Evolutionary conservation across 2,329 filamentous ascomycete genomes (phyloP), one percentile per base, ranked within the genome.

Genomic region (Cordyceps farinosa): DNA sequence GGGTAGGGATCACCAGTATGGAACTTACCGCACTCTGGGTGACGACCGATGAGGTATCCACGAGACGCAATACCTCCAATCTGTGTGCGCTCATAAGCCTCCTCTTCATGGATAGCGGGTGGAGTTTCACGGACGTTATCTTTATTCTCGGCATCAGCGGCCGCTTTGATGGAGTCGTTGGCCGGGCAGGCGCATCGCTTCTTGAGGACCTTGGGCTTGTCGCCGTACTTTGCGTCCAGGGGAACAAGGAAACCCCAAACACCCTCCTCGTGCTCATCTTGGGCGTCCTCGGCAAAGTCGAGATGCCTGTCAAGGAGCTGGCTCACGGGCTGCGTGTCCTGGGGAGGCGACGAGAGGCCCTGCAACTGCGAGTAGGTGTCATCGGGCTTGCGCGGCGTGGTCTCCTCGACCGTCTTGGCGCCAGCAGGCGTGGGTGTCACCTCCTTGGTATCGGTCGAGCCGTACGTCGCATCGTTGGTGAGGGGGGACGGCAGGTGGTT

Each of bases 241-340:
- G 94, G 92, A 61, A 97, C 86, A 5, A 99, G 81, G 71, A 98
- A 99, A 13, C 96, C 96, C 95, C 95, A 99, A 1, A 98, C 92
- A 9, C 92, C 92, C 73, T 96, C 90, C 52, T 85, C 82, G 65
- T 81, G 86, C 77, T 97, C 92, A 72, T 97, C 90, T 66, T 93
- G 86, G 4, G 96, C 90, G 63, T 96, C 92, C 66, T 93, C 90
- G 11, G 88, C 88, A 53, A 94, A 83, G 32, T 86, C 84, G 64
- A 85, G 80, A 34, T 91, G 86, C 3, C 90, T 87, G 67, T 91
- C 88, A 44, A 91, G 78, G 70, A 90, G 90, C 77, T 99, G 95
- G 64, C 75, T 77, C 50, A 92, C 87, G 70, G 79, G 79, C 67
- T 80, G 79, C 2, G 78, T 81, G 64, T 80, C 91, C 67, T 87